phyloP scores from a whole-genome alignment of 2,329 filamentous ascomycete genomes.

The Xylaria sp. region DNA sequence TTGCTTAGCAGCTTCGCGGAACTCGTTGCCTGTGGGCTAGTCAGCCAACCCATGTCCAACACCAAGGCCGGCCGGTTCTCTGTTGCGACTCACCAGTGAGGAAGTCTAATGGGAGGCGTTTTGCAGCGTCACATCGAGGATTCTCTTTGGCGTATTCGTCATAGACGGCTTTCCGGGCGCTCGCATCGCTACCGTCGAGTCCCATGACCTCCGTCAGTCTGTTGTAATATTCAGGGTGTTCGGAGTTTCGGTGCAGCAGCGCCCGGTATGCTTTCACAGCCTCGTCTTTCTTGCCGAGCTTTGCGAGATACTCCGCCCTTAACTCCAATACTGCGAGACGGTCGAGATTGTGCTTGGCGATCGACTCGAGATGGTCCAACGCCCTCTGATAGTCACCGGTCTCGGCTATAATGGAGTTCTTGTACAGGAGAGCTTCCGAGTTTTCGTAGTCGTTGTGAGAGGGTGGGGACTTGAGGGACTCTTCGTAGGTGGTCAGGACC shows the following conservation, averaged over 20 bases:
- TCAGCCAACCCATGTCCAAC: conserved; percentile 12
- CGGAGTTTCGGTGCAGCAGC: conserved; percentile 86
- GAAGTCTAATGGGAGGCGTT: conserved; percentile 90
- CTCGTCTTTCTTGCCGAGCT: conserved; percentile 80
- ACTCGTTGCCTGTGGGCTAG: conserved; percentile 72
- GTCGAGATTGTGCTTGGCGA: conserved; percentile 83
- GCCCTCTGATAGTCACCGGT: conserved; percentile 84
- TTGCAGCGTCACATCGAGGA: conserved; percentile 84
- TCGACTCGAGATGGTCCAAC: conserved; percentile 83
- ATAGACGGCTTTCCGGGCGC: conserved; percentile 78
- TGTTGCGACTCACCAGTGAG: conserved; percentile 68
- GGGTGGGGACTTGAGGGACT: conserved; percentile 85
- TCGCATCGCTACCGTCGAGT: conserved; percentile 68
- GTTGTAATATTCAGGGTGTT: conserved; percentile 88
- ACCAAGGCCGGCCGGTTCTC: neutral
- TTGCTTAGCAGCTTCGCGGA: conserved; percentile 77
- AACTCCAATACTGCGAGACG: conserved; percentile 86
- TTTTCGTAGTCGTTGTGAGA: conserved; percentile 86
- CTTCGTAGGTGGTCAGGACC: conserved; percentile 90
- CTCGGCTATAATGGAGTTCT: conserved; percentile 94
- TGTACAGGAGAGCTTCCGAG: conserved; percentile 93
- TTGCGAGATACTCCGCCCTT: conserved; percentile 83
- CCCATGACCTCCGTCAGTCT: conserved; percentile 76
- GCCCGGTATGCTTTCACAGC: conserved; percentile 83
- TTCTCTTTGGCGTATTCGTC: conserved; percentile 83